Base-by-base conservation (phyloP, 164 flowering plant species). In the Annona cherimola region DNA sequence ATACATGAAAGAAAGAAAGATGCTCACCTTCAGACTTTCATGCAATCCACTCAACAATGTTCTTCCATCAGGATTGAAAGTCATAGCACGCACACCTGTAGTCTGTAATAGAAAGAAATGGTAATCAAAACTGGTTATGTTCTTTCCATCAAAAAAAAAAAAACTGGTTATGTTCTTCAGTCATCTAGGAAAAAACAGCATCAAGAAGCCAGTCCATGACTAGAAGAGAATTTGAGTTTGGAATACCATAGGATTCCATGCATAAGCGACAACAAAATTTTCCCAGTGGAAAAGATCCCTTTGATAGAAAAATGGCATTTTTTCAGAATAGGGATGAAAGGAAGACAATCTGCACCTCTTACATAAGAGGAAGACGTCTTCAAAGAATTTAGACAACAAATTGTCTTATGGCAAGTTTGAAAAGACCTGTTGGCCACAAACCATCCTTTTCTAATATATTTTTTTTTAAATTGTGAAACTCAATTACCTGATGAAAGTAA, bases 11-110 rank as follows among this genome's bases (percentile, higher is more conserved):
- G 20, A 63, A 8, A 66, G 19, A 11, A 39, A 39, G 35, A 67
- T 55, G 59, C 69, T 63, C 73, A 93, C 99, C 89, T 90, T 95
- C 78, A 95, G 78, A 83, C 87, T 89, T 79, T 93, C 99, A 75
- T 95, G 96, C 83, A 93, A 86, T 69, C 99, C 99, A 84, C 98
- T 91, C 16, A 95, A 86, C 57, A 95, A 79, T 63, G 96, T 91
- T 79, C 89, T 91, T 66, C 99, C 99, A 89, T 95, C 98, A 75
- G 99, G 98, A 78, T 90, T 92, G 72, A 95, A 95, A 57, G 92
- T 83, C 81, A 95, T 79, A 76, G 88, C 84, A 50, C 99, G 96
- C 69, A 95, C 97, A 61, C 97, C 97, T 61, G 87, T 74, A 68
- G 93, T 78, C 99, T 95, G 79, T 68, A 79, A 78, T 61, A 73